phyloP scores from a whole-genome alignment of 2,329 filamentous ascomycete species.

The Colletotrichum sp. region DNA sequence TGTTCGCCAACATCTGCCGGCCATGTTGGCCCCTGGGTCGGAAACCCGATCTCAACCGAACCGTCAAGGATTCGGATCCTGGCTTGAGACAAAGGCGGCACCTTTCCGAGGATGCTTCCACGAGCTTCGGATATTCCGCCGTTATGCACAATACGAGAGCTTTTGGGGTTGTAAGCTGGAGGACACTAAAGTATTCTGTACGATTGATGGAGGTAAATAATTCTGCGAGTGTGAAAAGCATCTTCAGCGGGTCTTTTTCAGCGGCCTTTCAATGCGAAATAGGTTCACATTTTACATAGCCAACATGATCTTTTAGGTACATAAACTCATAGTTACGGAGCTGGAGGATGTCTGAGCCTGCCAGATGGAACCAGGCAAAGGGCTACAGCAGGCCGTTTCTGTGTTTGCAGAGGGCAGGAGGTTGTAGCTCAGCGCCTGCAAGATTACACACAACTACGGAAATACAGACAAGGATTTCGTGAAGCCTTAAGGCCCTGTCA shows the following conservation, averaged over 20 bases:
- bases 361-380: background rate
- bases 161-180: background rate
- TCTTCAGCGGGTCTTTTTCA: background rate
- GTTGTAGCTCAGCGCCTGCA: background rate
- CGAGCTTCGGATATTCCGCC: background rate
- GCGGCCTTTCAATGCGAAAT: background rate
- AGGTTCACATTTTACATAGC: background rate
- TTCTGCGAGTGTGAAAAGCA: background rate
- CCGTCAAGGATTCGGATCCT: background rate
- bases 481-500: background rate
- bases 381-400: background rate
- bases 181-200: background rate
- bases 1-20: background rate
- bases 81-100: background rate
- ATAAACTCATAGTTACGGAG: background rate
- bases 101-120: background rate
- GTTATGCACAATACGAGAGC: background rate
- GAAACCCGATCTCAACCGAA: background rate
- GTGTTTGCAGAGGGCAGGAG: background rate
- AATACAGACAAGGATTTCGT: background rate
- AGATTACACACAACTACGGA: background rate
- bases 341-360: background rate
- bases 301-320: background rate
- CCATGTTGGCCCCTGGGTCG: background rate
- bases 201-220: background rate